Percentiles rank a stretch among this genome's conserved stretches.
These are phyloP conservation scores for Gossypium lobatum DNA, from an alignment of 441 rosid genomes.

Conservation along the genomic window DNA sequence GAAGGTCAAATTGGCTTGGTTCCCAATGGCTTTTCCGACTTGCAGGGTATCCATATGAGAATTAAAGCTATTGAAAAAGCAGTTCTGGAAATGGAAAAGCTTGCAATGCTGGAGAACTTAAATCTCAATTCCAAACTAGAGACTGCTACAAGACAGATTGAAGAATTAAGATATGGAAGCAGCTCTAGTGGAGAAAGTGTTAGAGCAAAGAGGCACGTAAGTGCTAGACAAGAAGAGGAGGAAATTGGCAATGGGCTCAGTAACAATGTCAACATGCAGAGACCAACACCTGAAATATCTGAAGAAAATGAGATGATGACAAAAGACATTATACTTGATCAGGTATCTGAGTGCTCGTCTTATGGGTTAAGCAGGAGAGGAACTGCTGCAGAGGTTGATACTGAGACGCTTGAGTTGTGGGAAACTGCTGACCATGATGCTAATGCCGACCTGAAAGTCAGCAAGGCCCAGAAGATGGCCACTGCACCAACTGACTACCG, in stretches of 20 bases:
- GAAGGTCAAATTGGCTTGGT: slow-evolving; percentile 22
- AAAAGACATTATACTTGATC: slow-evolving; percentile 93
- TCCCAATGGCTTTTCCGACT: slow-evolving; percentile 32
- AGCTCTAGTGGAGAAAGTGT: slow-evolving; percentile 22
- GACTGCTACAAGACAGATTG: slow-evolving; percentile 48
- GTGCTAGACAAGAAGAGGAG: slow-evolving; percentile 25
- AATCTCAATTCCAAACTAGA: slow-evolving; percentile 42
- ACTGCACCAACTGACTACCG: slow-evolving; percentile 15
- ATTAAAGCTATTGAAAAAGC: slow-evolving; percentile 62
- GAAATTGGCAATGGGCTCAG: slow-evolving; percentile 1
- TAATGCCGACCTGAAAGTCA: slow-evolving; percentile 41
- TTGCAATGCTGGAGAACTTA: slow-evolving; percentile 39
- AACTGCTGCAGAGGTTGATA: slow-evolving; percentile 39
- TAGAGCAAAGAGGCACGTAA: slow-evolving; percentile 23
- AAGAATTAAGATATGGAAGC: slow-evolving; percentile 40
- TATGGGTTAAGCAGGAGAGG: slow-evolving; percentile 67
- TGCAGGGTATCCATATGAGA: slow-evolving; percentile 50
- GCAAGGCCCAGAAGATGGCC: slow-evolving; percentile 27
- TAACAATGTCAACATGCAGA: slow-evolving; percentile 27
- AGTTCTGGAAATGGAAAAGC: slow-evolving; percentile 51
- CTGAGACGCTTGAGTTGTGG: slow-evolving; percentile 62
- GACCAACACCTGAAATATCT: slow-evolving; percentile 34
- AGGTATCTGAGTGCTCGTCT: slow-evolving; percentile 78
- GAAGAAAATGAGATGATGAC: slow-evolving; percentile 59
- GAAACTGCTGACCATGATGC: slow-evolving; percentile 38